Base-by-base conservation (phyloP, 2,329 filamentous ascomycete genomes). In the Sphaerulina musiva region DNA sequence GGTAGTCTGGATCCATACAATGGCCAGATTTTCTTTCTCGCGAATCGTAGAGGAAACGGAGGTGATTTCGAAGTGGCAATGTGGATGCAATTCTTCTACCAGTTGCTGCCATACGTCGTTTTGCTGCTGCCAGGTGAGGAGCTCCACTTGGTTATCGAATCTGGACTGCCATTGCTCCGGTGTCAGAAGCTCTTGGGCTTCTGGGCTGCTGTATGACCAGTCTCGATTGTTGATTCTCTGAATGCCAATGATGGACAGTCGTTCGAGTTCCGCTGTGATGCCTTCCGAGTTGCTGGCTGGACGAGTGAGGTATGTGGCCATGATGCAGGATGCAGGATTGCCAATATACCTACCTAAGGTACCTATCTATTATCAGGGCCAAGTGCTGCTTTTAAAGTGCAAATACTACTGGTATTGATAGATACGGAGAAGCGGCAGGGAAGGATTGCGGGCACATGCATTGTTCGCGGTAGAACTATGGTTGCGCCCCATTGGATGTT, bases 171-270 rank as follows among this genome's bases (percentile, higher is more conserved):
- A 57, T 26, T 52, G 44, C 29, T 44, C 29, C 10, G 57, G 57
- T 3, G 41, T 14, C 11, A 50, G 17, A 17, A 59, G 54, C 9
- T 55, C 55, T 41, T 52, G 48, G 11, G 55, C 48, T 36, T 52
- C 40, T 9, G 47, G n/a, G 39, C 46, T 51, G 14, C 20, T 42
- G 55, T 58, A 59, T 12, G 46, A 47, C 49, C 56, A 59, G 49
- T 59, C 57, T 8, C 52, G 52, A 12, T 38, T 45, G 50, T 59
- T 59, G 38, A 57, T 44, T n/a, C 49, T 48, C n/a, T 51, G 36
- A n/a, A 55, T 51, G 43, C 56, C 51, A 6, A 45, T 52, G 8
- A 20, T 34, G 7, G 57, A 52, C 6, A 57, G 44, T 2, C 55
- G 55, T 45, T 59, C 57, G 12, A 59, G 43, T 17, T 44, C 40